Evolutionary conservation across 208 protist genomes (phyloP).

Genomic region (Acanthamoeba culbertsoni): DNA sequence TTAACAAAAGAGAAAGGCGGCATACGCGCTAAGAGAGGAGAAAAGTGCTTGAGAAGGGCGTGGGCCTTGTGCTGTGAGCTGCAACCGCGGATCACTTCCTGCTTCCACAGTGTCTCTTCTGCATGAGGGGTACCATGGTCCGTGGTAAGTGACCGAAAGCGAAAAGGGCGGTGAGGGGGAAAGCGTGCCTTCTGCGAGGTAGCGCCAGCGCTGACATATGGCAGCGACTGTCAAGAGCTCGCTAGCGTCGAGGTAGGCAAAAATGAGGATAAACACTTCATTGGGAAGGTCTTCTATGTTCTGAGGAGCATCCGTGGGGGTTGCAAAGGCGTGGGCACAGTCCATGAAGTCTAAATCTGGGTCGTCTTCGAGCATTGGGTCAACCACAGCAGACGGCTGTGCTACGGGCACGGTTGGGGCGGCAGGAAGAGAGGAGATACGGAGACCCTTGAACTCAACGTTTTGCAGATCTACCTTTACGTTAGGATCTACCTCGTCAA

Average conservation of each 20-base stretch:
- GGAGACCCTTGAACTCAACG: neutral
- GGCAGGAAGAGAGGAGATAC: neutral
- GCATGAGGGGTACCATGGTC: no score
- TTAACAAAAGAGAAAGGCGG: no score
- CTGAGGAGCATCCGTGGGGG: neutral
- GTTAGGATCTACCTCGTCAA: neutral
- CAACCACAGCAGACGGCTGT: no score
- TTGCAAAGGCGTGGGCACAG: neutral
- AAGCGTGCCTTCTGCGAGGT: neutral
- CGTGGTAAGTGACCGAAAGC: no score
- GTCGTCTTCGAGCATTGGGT: neutral
- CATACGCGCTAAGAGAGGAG: neutral
- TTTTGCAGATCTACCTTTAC: neutral
- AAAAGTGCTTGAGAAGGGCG: neutral
- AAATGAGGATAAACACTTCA: conserved; percentile 3
- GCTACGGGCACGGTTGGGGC: no score
- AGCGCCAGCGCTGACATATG: neutral
- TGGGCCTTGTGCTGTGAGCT: neutral
- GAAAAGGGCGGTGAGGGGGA: no score
- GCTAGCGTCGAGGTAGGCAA: neutral
- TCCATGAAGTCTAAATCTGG: neutral
- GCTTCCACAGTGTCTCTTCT: neutral
- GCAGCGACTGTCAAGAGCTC: neutral
- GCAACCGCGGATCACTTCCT: neutral
- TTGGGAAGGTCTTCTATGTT: neutral